Base-by-base conservation (phyloP, 257 asterid species). In the Leonotis leonurus region DNA sequence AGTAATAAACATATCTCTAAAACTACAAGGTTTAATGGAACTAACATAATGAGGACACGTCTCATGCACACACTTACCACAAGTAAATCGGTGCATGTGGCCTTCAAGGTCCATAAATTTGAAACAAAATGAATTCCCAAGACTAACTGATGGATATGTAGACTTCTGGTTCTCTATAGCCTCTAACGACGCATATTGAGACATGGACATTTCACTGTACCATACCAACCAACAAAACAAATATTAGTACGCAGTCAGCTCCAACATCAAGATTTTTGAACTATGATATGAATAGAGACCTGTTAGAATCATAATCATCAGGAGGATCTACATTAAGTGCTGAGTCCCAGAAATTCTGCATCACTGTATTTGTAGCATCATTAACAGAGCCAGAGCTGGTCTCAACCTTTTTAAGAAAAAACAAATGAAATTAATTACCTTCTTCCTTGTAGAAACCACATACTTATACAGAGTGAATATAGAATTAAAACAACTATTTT, bases 311-410 rank as follows among this genome's bases (percentile, higher is more conserved):
- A 74, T 37, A 88, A 74, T 91, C 96, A 64, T 91, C 98, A 29
- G 89, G 70, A 35, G 95, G 79, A 60, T 91, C 98, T 75, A 84
- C 67, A 81, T 84, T 83, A 26, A 88, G 81, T 30, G 98, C 96
- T 13, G 96, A 88, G 80, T 88, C 98, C 96, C 96, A 91, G 81
- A 91, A 91, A 77, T 88, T 91, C 80, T 91, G 98, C 95, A 91
- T 86, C 67, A 84, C 85, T 24, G 95, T 77, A 67, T 75, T 84
- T 71, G 95, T 84, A 24, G 76, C 85, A 67, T 88, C 96, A 71
- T 78, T 91, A 41, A 56, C 92, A 65, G 88, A 55, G 57, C 83
- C 94, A 44, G 92, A 75, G 69, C 96, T 77, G 67, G 69, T 86
- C 67, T 91, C 98, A 59, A 83, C 98, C 96, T 91, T 65, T 66